Conservation (phyloP, 192 early-diverging fungal species). For the Blastocladiella britannica region DNA sequence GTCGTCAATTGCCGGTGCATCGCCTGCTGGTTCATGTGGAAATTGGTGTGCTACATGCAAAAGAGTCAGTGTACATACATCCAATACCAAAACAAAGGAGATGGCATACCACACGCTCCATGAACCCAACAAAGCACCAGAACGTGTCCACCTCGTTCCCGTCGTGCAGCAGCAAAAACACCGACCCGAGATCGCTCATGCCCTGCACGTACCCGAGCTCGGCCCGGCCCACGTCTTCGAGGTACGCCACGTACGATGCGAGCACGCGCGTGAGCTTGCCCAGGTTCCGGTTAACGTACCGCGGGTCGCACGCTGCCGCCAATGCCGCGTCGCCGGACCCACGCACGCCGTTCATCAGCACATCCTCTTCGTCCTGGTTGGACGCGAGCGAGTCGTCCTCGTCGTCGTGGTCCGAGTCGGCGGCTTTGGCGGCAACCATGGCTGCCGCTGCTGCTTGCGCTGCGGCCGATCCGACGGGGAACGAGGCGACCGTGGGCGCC, state of each 20-base stretch:
- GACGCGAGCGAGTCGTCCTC: not conserved
- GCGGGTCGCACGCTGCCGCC: no score
- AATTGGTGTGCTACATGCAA: constrained; percentile 47
- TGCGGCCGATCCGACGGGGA: no score
- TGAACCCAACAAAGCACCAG: constrained; percentile 77
- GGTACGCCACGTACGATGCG: constrained; percentile 2
- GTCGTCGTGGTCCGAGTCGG: not conserved
- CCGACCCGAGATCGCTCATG: constrained; percentile 71
- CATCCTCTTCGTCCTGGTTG: not conserved
- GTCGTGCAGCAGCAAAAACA: not conserved
- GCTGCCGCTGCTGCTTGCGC: no score
- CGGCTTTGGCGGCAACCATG: no score
- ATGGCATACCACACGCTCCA: constrained; percentile 56
- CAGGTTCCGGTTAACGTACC: constrained; percentile 7
- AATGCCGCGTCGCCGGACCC: constrained; percentile 5
- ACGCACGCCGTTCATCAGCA: not conserved
- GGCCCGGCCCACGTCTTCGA: constrained; percentile 8
- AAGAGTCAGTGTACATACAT: not conserved
- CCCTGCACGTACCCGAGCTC: constrained; percentile 78
- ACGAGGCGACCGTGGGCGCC: constrained; percentile 3
- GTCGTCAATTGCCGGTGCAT: constrained; percentile 76
- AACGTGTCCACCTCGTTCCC: constrained; percentile 75
- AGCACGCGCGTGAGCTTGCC: not conserved
- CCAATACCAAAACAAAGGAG: not conserved
- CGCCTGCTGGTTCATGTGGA: constrained; percentile 75